phyloP scores from a whole-genome alignment of 1,284 basidiomycete species.

The Rugosomyces carneus region DNA sequence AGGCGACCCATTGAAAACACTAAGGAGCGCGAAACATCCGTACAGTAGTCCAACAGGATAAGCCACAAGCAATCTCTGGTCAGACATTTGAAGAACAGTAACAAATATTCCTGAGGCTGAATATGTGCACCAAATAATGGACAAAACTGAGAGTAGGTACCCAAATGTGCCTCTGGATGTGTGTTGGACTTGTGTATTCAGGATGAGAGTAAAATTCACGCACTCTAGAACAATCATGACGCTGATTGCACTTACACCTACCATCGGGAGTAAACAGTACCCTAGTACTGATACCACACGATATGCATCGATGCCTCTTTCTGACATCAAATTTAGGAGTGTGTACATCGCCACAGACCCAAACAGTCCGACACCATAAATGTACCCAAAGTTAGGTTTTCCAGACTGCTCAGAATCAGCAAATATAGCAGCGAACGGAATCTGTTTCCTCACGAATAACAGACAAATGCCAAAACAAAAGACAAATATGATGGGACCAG shows the following conservation, averaged over 20 bases:
- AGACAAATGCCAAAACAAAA: conserved; percentile 92
- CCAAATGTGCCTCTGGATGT: conserved; percentile 67
- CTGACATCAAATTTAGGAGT: conserved; percentile 96
- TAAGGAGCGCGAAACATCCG: conserved; percentile 87
- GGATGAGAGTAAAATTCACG: conserved; percentile 28
- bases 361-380: conserved; percentile 95
- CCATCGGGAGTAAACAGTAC: conserved; percentile 96
- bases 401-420: conserved; percentile 62
- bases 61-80: conserved; percentile 88
- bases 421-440: conserved; percentile 4
- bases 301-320: conserved; percentile 93
- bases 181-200: conserved; percentile 9
- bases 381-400: conserved; percentile 98
- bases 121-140: conserved; percentile 93
- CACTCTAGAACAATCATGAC: conserved; percentile 88
- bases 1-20: conserved; percentile 61
- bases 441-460: conserved; percentile 65
- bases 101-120: conserved; percentile 93
- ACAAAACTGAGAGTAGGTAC: conserved; percentile 74
- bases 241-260: conserved; percentile 88
- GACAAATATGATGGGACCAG: conserved; percentile 92
- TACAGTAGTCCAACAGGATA: conserved; percentile 91
- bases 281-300: conserved; percentile 94
- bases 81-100: conserved; percentile 87
- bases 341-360: conserved; percentile 94